Evolutionary conservation across 352 stramenopile species (phyloP).

Genomic region (Phytophthora syringae): DNA sequence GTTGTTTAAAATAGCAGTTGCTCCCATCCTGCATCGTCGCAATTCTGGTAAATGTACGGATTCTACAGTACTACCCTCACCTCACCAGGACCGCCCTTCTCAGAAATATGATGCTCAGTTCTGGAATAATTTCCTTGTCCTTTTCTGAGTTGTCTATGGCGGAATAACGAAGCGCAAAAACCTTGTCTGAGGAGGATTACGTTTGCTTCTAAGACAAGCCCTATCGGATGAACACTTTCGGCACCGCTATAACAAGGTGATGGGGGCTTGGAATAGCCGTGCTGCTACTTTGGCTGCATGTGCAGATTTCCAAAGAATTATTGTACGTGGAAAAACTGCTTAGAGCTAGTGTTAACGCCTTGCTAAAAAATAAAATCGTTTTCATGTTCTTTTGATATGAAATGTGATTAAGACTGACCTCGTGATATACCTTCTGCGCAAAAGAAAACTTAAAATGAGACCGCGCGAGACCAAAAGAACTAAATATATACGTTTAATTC

Average conservation of each 20-base stretch:
- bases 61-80: background rate
- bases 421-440: background rate
- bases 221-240: background rate
- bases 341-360: background rate
- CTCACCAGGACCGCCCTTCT: background rate
- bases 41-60: background rate
- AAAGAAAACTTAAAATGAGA: constrained; percentile 3
- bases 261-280: background rate
- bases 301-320: background rate
- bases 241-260: background rate
- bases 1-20: background rate
- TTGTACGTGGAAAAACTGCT: background rate
- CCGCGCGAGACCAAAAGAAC: too few relatives aligned
- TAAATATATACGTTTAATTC: too few relatives aligned
- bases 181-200: background rate
- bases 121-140: background rate
- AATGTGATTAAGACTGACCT: too few relatives aligned
- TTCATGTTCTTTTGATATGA: too few relatives aligned
- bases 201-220: background rate
- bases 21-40: background rate
- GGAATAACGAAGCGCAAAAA: background rate
- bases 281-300: background rate
- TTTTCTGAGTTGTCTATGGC: background rate
- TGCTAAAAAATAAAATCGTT: too few relatives aligned
- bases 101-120: background rate